Evolutionary conservation across 495 filamentous ascomycete species (phyloP), one percentile per base, ranked within the genome.

Genomic region (Penicillium turbatum): DNA sequence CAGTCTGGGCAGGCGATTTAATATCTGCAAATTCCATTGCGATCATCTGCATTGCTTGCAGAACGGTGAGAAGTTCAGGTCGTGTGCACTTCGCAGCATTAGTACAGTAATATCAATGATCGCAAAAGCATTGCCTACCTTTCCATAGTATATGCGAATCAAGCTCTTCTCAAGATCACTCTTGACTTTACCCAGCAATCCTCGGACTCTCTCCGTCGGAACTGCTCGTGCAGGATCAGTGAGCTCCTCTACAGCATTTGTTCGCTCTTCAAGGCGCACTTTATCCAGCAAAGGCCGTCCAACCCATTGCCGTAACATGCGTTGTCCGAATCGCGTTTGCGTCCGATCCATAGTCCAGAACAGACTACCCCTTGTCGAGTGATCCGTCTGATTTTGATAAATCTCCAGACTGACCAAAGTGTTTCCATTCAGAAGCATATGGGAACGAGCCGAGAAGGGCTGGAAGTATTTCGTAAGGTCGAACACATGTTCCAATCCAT

Each of bases 391-490:
- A 55, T 99, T 99, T 26, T 92, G 85, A 66, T 97, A 99, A 2
- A 99, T 88, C 67, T 99, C 93, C 12, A 99, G 77, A 62, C 89
- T 96, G 12, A 91, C 90, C 32, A 99, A 64, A 0, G 91, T 99
- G 51, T 96, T 99, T 15, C 92, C 93, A 61, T 96, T 97, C 54
- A 99, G 77, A 3, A 97, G 76, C 93, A 99, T 97, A 60, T 97
- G 90, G 12, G 92, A 90, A 26, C 93, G 78, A 2, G 92, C 88
- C 61, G 88, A 95, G 69, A 99, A 99, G 0, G 92, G 88, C 63
- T 97, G 88, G 69, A 99, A 99, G 64, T 97, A 96, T 56, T 96
- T 96, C 7, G 93, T 97, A 30, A 99, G 70, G 63, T 96, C 88
- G 59, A 99, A 96, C 32, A 99, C 89, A 72, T 99, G 92, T 64